Percentiles rank a stretch among this genome's conserved stretches.
phyloP scores from a whole-genome alignment of 257 asterid genomes.

The Solanum tarijense region DNA sequence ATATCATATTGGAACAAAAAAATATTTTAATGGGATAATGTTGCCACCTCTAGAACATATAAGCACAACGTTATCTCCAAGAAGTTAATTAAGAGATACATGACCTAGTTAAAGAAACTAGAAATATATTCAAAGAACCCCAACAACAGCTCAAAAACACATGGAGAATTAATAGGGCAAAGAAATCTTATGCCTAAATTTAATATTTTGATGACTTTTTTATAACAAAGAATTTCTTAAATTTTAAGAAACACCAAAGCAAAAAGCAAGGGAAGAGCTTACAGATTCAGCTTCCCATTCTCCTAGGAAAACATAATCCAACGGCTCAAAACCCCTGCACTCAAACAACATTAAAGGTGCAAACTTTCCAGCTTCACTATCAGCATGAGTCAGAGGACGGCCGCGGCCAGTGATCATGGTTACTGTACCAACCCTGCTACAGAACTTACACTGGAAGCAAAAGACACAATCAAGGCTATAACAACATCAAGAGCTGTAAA shows the following conservation, averaged over 20 bases:
- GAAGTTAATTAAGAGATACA: no score
- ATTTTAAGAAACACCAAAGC: neutral
- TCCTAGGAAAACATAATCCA: constrained; percentile 56
- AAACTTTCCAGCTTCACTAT: constrained; percentile 39
- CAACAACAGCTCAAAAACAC: neutral
- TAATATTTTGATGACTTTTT: neutral
- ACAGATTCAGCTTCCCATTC: constrained; percentile 90
- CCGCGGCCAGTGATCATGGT: constrained; percentile 70
- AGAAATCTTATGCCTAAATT: neutral
- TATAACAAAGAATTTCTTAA: neutral
- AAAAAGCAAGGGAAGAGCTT: constrained; percentile 16
- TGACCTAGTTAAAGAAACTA: neutral
- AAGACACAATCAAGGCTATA: neutral
- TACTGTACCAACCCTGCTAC: constrained; percentile 73
- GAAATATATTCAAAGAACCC: neutral
- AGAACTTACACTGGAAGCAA: constrained; percentile 72
- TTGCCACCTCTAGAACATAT: neutral
- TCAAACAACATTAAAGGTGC: constrained; percentile 61
- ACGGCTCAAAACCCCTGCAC: constrained; percentile 66
- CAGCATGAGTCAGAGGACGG: constrained; percentile 52
- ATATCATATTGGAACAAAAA: no score
- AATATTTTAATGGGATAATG: no score
- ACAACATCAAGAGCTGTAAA: neutral
- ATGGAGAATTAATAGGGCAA: neutral
- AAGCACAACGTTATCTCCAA: neutral